A percentile compares a stretch with the other conserved stretches of the same genome.
These are phyloP conservation scores for Xenosphaeropsis pyriputrescens DNA, from an alignment of 2,329 filamentous ascomycete species.

Conservation along the genomic window DNA sequence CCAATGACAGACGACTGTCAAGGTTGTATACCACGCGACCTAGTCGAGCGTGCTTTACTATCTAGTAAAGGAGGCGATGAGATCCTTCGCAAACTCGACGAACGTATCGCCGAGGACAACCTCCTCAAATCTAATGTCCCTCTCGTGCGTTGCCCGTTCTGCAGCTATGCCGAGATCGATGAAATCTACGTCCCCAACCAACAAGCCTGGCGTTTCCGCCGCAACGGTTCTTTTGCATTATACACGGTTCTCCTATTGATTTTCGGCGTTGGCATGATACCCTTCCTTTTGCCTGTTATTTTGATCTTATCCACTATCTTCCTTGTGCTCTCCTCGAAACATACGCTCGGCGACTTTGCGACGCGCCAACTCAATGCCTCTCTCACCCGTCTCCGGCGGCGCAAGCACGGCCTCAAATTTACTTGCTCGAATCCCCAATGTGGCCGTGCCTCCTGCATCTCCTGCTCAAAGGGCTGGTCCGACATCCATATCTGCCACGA, in stretches of 20 bases:
- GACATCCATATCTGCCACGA: constrained; percentile 89
- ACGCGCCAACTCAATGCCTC: constrained; percentile 38
- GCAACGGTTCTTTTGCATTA: constrained; percentile 24
- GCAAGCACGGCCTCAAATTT: constrained; percentile 62
- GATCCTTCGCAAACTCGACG: constrained; percentile 61
- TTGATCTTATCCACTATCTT: constrained; percentile 30
- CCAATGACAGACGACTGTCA: constrained; percentile 55
- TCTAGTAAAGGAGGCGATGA: constrained; percentile 56
- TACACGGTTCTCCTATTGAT: constrained; percentile 27
- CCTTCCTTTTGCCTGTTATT: constrained; percentile 38
- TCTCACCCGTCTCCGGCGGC: constrained; percentile 52
- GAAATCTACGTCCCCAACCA: constrained; percentile 48
- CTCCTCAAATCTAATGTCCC: constrained; percentile 60
- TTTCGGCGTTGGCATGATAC: constrained; percentile 35
- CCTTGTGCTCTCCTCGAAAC: constrained; percentile 26
- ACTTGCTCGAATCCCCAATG: constrained; percentile 60
- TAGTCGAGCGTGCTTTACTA: constrained; percentile 59
- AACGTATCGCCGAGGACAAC: constrained; percentile 62
- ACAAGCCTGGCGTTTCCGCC: constrained; percentile 39
- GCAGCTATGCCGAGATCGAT: constrained; percentile 80
- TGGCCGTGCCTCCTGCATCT: constrained; percentile 58
- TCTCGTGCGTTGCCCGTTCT: constrained; percentile 78
- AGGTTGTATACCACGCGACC: constrained; percentile 55
- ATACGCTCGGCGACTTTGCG: constrained; percentile 26
- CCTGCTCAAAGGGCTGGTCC: constrained; percentile 68